Base-by-base conservation (phyloP, 2,329 filamentous ascomycete genomes). In the Arthroderma sp. region DNA sequence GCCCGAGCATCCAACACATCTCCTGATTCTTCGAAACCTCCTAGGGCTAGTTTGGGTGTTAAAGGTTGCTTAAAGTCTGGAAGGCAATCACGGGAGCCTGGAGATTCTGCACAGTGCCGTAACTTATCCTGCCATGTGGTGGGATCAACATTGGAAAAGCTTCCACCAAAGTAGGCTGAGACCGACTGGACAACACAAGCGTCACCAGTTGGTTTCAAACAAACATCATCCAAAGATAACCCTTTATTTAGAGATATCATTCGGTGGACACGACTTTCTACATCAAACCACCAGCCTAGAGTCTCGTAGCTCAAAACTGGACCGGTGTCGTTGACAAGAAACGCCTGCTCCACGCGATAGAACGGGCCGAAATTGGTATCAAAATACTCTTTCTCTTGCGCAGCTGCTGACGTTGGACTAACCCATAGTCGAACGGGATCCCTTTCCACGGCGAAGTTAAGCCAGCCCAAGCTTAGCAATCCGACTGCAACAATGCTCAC, bases 371-470 rank as follows among this genome's bases (percentile, higher is more conserved):
- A 98, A 54, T 86, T 87, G 32, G 76, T 62, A 59, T 98, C 93
- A 52, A 96, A 98, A 60, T 93, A 98, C 1, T 75, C 75, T 67
- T 98, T 98, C 61, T 98, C 89, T 59, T 86, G 76, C 0, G 91
- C 91, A 15, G 93, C 89, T 40, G 80, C 77, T 3, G 91, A 96
- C 6, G 83, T 83, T 5, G 91, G 91, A 55, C 89, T 88, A n/a
- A 98, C 91, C 91, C 91, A 98, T 6, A 98, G 70, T 40, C 84
- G 80, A 7, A 93, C 91, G 4, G 91, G 91, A 50, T 96, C 83
- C 22, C 73, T 84, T 62, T 96, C 91, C 32, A 98, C 73, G n/a
- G 84, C 74, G 57, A 98, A 98, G 38, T 78, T 77, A 47, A 91
- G 68, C 85, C 86, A 94, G 1, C 91, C 91, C 32, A 89, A 65